These are phyloP conservation scores for Botrytis fragariae DNA, from an alignment of 2,329 filamentous ascomycete genomes.

Conservation along the genomic window DNA sequence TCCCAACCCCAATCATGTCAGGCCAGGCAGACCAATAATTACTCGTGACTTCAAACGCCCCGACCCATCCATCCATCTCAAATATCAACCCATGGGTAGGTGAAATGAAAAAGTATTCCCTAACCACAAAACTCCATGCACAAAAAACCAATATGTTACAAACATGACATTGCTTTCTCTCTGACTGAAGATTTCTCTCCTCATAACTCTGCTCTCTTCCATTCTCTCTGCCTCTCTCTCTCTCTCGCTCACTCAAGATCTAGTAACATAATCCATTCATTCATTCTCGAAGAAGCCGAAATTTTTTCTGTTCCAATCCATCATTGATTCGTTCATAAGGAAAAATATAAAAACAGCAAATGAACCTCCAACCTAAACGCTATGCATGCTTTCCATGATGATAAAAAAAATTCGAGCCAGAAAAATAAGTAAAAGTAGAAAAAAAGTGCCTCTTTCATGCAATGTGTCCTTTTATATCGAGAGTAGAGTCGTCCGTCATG, in stretches of 20 bases:
- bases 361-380: constrained; percentile 16
- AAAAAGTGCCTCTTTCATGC: constrained; percentile 9
- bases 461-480: constrained; percentile 3
- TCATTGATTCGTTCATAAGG: constrained; percentile 13
- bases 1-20: background rate
- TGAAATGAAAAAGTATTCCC: constrained; percentile 8
- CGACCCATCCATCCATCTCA: constrained; percentile 1
- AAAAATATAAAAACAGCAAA: constrained; percentile 7
- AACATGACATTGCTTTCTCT: constrained; percentile 6
- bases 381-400: constrained; percentile 15
- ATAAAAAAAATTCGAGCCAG: constrained; percentile 1
- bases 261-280: constrained; percentile 15
- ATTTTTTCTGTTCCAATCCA: constrained; percentile 8
- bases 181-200: background rate
- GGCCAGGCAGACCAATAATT: constrained; percentile 7
- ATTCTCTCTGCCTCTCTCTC: background rate
- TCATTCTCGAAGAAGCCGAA: constrained; percentile 11
- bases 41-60: constrained; percentile 12
- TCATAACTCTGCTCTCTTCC: background rate
- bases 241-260: constrained; percentile 2
- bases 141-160: constrained; percentile 14
- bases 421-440: constrained; percentile 16
- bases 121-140: constrained; percentile 13
- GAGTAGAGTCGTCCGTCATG: constrained; percentile 17
- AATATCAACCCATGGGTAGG: constrained; percentile 1